These are phyloP conservation scores for Physcia stellaris DNA, from an alignment of 495 filamentous ascomycete genomes.

Conservation along the genomic window DNA sequence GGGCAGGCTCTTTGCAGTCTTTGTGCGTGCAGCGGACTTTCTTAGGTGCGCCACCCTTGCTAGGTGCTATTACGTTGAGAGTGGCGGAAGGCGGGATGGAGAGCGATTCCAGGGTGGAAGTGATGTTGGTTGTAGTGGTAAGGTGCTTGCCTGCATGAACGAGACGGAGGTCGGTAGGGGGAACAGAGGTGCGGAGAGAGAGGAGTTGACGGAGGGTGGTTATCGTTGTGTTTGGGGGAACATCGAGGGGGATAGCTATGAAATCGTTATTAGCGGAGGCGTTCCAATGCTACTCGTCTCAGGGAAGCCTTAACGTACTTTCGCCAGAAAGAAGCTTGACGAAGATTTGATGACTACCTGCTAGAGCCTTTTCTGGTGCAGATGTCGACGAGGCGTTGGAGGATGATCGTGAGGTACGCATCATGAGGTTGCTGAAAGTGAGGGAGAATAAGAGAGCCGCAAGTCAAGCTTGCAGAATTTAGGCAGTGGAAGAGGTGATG, in stretches of 20 bases:
- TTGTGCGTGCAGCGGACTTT: conserved; percentile 81
- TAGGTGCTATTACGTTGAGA: conserved; percentile 25
- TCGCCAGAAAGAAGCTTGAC: conserved; percentile 18
- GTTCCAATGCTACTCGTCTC: conserved; percentile 10
- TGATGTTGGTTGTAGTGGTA: conserved; percentile 13
- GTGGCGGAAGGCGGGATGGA: conserved; percentile 23
- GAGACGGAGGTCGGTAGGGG: conserved; percentile 23
- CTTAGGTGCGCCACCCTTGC: conserved; percentile 42
- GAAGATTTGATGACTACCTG: conserved; percentile 12
- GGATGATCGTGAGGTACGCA: conserved; percentile 14
- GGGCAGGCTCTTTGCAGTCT: conserved; percentile 71
- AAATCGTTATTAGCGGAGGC: conserved; percentile 16
- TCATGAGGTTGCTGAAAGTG: conserved; percentile 7
- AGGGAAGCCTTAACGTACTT: conserved; percentile 10
- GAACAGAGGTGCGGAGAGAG: conserved; percentile 28
- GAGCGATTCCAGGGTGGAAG: conserved; percentile 8
- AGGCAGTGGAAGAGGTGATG: too few relatives aligned
- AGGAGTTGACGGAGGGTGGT: conserved; percentile 28
- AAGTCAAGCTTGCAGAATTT: too few relatives aligned
- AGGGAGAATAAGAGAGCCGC: too few relatives aligned
- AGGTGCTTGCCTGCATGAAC: conserved; percentile 26
- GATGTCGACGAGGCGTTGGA: conserved; percentile 12
- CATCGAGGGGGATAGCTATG: conserved; percentile 14
- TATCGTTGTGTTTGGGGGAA: conserved; percentile 23
- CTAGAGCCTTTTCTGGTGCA: conserved; percentile 1